These are phyloP conservation scores for Suillus luteus DNA, from an alignment of 768 basidiomycete genomes.

Conservation along the genomic window DNA sequence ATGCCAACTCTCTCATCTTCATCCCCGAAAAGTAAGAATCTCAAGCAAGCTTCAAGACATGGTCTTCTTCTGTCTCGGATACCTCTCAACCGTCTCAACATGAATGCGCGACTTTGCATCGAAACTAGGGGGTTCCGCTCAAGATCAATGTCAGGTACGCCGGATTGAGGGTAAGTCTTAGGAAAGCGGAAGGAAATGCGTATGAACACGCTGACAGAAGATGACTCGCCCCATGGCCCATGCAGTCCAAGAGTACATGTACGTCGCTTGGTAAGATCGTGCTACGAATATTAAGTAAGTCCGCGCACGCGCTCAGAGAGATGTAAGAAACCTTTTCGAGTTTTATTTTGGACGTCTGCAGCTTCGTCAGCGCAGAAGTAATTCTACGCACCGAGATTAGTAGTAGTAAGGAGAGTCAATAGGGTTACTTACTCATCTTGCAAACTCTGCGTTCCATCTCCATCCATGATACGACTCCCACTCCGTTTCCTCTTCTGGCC, in stretches of 20 bases:
- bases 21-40: constrained; percentile 74
- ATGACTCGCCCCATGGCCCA: constrained; percentile 89
- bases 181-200: constrained; percentile 91
- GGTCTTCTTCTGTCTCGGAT: constrained; percentile 76
- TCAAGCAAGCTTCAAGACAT: constrained; percentile 81
- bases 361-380: constrained; percentile 67
- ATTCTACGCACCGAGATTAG: constrained; percentile 49
- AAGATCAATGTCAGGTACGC: constrained; percentile 75
- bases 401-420: constrained; percentile 1
- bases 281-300: constrained; percentile 38
- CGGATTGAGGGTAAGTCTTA: constrained; percentile 70
- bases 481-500: constrained; percentile 43
- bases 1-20: constrained; percentile 53
- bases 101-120: constrained; percentile 71
- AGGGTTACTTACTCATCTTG: constrained; percentile 67
- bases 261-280: constrained; percentile 69
- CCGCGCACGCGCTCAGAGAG: neutral
- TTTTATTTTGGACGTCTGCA: constrained; percentile 70
- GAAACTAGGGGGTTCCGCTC: constrained; percentile 84
- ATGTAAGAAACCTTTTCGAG: constrained; percentile 70
- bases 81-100: constrained; percentile 72
- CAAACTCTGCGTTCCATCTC: constrained; percentile 49
- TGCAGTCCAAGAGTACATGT: constrained; percentile 85
- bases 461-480: constrained; percentile 41
- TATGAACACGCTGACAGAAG: constrained; percentile 67